Conservation (phyloP, 345 rosid species). For the Nephelium lappaceum region DNA sequence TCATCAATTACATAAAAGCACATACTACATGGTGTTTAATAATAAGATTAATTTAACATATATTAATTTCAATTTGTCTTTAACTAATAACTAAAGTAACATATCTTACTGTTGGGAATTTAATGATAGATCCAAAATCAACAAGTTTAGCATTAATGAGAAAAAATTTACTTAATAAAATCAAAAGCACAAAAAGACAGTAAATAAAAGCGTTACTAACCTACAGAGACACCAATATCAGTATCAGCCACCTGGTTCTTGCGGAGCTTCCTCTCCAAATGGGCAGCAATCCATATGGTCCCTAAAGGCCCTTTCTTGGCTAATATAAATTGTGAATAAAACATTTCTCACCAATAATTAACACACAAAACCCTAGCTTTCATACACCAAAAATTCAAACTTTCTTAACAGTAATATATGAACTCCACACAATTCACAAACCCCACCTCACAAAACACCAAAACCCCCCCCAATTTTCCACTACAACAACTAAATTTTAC, state of each 20-base stretch:
- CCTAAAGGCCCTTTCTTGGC: slow-evolving; percentile 99
- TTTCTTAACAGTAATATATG: slow-evolving; percentile 10
- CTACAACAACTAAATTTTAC: not conserved
- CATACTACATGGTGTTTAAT: not conserved
- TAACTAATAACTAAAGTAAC: not conserved
- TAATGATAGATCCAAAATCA: not conserved
- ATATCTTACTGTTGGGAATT: not conserved
- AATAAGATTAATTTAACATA: not conserved
- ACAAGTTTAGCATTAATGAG: not conserved
- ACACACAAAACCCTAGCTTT: slow-evolving; percentile 32
- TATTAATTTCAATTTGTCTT: not conserved
- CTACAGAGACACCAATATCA: slow-evolving; percentile 98
- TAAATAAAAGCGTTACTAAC: slow-evolving; percentile 46
- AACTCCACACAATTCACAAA: slow-evolving; percentile 5
- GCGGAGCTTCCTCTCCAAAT: slow-evolving; percentile 98
- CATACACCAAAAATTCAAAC: slow-evolving; percentile 31
- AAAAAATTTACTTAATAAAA: not conserved
- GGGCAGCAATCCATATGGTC: slow-evolving; percentile 99
- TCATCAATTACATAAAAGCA: no score
- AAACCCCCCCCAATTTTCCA: slow-evolving; percentile 16
- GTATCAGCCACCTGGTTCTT: slow-evolving; percentile 99
- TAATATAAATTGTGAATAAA: slow-evolving; percentile 97
- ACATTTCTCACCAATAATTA: slow-evolving; percentile 54
- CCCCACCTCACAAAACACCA: not conserved
- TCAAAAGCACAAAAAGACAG: slow-evolving; percentile 1